Percentiles rank a stretch among this genome's conserved stretches.
Evolutionary conservation across 2,329 filamentous ascomycete genomes (phyloP).

Genomic region (Fusarium bulbicola): DNA sequence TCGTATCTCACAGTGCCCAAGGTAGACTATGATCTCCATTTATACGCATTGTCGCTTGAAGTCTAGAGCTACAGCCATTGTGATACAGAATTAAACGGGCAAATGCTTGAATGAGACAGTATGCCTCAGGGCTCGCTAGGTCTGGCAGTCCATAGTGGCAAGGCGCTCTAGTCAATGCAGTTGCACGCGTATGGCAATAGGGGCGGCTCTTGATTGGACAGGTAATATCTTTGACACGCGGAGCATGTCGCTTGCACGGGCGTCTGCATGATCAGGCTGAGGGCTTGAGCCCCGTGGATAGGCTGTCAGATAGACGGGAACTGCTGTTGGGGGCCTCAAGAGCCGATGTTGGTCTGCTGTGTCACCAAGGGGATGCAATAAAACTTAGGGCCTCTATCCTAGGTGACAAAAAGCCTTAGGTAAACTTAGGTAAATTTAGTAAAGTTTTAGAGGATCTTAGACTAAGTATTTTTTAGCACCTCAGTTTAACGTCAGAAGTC

Average conservation of each 20-base stretch:
- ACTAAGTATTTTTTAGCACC: no score
- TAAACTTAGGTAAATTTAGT: no score
- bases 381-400: no score
- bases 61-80: background rate
- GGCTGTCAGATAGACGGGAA: background rate
- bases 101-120: constrained; percentile 1
- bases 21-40: background rate
- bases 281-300: background rate
- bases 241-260: constrained; percentile 25
- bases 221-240: constrained; percentile 26
- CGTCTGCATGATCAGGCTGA: constrained; percentile 19
- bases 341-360: constrained; percentile 16
- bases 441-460: no score
- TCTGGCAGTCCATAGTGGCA: background rate
- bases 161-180: constrained; percentile 27
- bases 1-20: background rate
- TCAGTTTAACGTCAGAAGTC: no score
- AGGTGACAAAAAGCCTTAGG: no score
- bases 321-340: constrained; percentile 29
- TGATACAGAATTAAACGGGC: constrained; percentile 8
- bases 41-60: background rate
- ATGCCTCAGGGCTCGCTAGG: background rate
- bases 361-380: background rate
- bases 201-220: constrained; percentile 8
- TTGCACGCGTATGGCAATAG: constrained; percentile 3